Base-by-base conservation (phyloP, 495 filamentous ascomycete species). In the Lasiosphaeris hirsuta region DNA sequence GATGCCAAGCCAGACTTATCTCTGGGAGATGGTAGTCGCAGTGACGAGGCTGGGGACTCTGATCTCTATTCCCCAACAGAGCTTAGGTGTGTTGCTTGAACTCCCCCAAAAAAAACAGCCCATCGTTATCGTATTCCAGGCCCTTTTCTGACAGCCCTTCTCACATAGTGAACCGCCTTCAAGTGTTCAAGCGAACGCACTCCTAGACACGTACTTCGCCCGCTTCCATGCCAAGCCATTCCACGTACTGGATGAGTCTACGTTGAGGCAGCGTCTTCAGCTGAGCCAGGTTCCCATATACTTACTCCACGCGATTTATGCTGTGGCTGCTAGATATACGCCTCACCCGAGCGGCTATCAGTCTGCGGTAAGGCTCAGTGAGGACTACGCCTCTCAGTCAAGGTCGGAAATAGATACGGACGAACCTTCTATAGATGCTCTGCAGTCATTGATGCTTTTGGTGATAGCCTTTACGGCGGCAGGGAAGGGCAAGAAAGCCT, bases 401-500 rank as follows among this genome's bases (percentile, higher is more conserved):
- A 80, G 88, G 39, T 73, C 73, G 10, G 84, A 86, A 65, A 77
- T 93, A 11, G 89, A 93, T 71, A 81, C 83, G 14, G 90, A 93
- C 57, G 86, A 90, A 60, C 90, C 90, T 8, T 86, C 84, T 0
- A 81, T 92, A 42, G 90, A 93, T 66, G 78, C 80, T 33, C 71
- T 92, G 7, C 90, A 95, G 66, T 77, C 88, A 6, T 76, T 92
- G 10, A 69, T 95, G 46, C 77, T 95, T n/a, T 81, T 95, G 1
- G 84, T 84, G 3, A 85, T 86, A 64, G 84, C 87, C 2, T 89
- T 83, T 63, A 90, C 85, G 46, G 89, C 88, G 14, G 77, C 83
- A 19, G 89, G 90, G n/a, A 83, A 86, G 61, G 87, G 90, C 18
- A 92, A 89, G 74, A 91, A 88, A 68, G 85, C 87, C 1, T 93